Conservation (phyloP, 352 stramenopile species). For the Phytophthora pseudosyringae region DNA sequence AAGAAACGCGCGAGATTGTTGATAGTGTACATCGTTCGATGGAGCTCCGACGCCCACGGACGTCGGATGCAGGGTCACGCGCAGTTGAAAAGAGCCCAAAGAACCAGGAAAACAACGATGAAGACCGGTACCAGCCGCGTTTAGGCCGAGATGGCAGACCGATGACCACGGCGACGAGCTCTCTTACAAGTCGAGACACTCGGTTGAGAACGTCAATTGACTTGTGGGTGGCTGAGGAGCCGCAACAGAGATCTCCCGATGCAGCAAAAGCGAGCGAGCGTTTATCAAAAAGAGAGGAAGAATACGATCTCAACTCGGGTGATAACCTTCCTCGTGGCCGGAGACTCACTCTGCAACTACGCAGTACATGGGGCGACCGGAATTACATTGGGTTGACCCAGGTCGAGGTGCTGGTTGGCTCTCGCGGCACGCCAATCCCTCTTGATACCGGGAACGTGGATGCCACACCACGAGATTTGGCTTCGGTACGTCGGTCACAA, state of each 20-base stretch:
- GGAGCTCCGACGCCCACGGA: constrained; percentile 57
- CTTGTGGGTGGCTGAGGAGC: constrained; percentile 53
- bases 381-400: constrained; percentile 90
- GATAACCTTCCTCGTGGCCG: constrained; percentile 52
- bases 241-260: constrained; percentile 53
- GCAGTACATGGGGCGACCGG: constrained; percentile 77
- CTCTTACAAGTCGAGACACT: not conserved
- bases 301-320: constrained; percentile 15
- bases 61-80: constrained; percentile 49
- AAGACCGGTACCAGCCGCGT: not conserved
- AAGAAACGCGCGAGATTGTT: constrained; percentile 46
- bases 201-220: constrained; percentile 51
- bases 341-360: constrained; percentile 56
- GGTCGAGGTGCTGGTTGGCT: constrained; percentile 68
- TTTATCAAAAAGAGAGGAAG: constrained; percentile 15
- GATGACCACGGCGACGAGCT: constrained; percentile 49
- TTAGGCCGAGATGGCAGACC: constrained; percentile 40
- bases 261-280: constrained; percentile 42
- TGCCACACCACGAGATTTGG: constrained; percentile 72
- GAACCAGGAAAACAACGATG: constrained; percentile 26
- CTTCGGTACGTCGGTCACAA: constrained; percentile 49
- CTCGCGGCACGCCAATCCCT: constrained; percentile 42
- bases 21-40: constrained; percentile 46
- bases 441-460: constrained; percentile 57
- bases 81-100: constrained; percentile 21